Percentiles rank a stretch among this genome's conserved stretches.
phyloP scores from a whole-genome alignment of 139 green algal species.

The Tetratostichococcus sp. region DNA sequence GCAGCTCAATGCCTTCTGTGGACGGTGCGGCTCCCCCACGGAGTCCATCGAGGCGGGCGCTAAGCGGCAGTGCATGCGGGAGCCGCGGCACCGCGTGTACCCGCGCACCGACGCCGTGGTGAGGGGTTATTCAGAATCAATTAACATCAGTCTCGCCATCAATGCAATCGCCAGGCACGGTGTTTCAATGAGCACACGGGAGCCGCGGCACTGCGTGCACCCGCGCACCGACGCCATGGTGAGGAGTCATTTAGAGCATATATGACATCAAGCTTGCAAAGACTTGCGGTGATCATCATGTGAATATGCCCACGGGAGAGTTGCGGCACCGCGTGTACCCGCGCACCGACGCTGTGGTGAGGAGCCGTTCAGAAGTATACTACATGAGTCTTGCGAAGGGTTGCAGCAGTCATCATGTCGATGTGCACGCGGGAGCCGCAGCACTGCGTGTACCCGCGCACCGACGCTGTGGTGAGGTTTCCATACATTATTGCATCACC shows the following conservation, averaged over 20 bases:
- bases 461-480: constrained; percentile 74
- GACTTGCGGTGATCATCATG: too few relatives aligned
- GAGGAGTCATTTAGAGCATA: too few relatives aligned
- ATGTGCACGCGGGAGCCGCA: constrained; percentile 16
- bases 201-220: constrained; percentile 56
- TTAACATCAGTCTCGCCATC: too few relatives aligned
- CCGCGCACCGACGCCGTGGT: constrained; percentile 79
- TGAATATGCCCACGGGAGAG: constrained; percentile 26
- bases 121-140: too few relatives aligned
- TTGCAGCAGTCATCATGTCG: too few relatives aligned
- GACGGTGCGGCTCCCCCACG: constrained; percentile 51
- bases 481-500: too few relatives aligned
- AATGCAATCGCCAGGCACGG: too few relatives aligned
- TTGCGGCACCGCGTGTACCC: constrained; percentile 63
- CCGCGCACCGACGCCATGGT: constrained; percentile 78
- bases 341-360: constrained; percentile 73
- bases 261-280: too few relatives aligned
- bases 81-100: constrained; percentile 57
- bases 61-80: constrained; percentile 49
- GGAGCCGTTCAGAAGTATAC: not conserved
- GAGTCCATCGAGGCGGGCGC: constrained; percentile 50
- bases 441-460: constrained; percentile 72
- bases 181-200: too few relatives aligned
- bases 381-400: too few relatives aligned
- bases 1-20: constrained; percentile 60